Conservation (phyloP, 2,329 filamentous ascomycete species). For the Lachnellula occidentalis region DNA sequence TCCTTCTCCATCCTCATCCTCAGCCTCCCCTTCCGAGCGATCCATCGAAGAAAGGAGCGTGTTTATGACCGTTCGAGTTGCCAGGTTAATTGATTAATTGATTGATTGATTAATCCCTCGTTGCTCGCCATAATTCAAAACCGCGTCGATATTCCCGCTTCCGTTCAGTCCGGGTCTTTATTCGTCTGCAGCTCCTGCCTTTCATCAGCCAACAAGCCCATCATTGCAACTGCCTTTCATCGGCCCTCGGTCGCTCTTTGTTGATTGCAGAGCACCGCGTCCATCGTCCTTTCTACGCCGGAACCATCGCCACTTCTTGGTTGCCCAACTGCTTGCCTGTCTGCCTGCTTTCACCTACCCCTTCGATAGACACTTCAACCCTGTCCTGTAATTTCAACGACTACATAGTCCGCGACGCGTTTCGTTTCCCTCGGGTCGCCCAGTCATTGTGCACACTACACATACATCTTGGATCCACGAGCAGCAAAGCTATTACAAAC, state of each 20-base stretch:
- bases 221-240: slow-evolving; percentile 2
- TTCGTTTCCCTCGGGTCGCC: slow-evolving; percentile 19
- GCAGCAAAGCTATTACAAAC: slow-evolving; percentile 23
- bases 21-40: slow-evolving; percentile 8
- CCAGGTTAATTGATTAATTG: neutral
- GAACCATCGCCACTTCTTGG: slow-evolving; percentile 1
- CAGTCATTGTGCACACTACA: slow-evolving; percentile 20
- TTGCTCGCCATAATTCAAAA: neutral
- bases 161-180: neutral
- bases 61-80: neutral
- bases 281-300: slow-evolving; percentile 14
- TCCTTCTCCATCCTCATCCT: slow-evolving; percentile 7
- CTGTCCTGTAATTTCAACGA: slow-evolving; percentile 22
- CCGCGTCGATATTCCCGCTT: neutral
- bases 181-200: neutral
- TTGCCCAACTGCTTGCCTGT: neutral
- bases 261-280: slow-evolving; percentile 26
- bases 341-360: slow-evolving; percentile 6
- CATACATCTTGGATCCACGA: slow-evolving; percentile 21
- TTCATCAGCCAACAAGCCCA: slow-evolving; percentile 2
- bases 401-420: slow-evolving; percentile 23
- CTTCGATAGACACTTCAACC: slow-evolving; percentile 10
- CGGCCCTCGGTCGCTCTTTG: slow-evolving; percentile 20
- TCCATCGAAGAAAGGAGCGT: slow-evolving; percentile 6
- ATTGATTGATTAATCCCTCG: neutral